Evolutionary conservation across 345 rosid species (phyloP).

Genomic region (Murraya koenigii): DNA sequence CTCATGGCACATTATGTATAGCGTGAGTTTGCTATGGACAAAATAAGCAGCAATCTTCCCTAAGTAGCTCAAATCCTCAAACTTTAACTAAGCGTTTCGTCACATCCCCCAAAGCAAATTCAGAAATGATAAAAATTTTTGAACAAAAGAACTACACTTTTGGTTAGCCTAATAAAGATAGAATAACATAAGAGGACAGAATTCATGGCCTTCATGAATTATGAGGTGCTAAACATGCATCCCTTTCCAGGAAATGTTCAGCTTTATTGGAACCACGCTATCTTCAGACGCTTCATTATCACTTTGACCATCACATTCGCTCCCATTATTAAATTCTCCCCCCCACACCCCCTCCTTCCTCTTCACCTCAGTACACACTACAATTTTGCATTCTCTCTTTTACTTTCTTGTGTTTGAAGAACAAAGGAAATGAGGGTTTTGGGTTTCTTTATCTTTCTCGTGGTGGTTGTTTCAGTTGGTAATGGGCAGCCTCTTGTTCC

Average conservation of each 20-base stretch:
- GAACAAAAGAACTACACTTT: neutral
- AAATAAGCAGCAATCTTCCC: neutral
- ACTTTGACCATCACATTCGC: slow-evolving; percentile 21
- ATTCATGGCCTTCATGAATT: slow-evolving; percentile 1
- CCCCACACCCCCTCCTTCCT: slow-evolving; percentile 15
- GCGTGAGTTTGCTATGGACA: neutral
- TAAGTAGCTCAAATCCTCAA: neutral
- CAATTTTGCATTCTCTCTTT: neutral
- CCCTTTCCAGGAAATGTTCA: slow-evolving; percentile 15
- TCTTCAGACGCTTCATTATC: slow-evolving; percentile 9
- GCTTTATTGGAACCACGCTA: slow-evolving; percentile 23
- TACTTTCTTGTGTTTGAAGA: neutral
- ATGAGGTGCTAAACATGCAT: slow-evolving; percentile 30
- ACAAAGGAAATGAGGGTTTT: slow-evolving; percentile 24
- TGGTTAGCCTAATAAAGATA: slow-evolving; percentile 17
- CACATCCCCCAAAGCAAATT: neutral
- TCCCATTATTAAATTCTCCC: slow-evolving; percentile 22
- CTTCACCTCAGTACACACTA: slow-evolving; percentile 18
- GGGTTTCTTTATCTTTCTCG: slow-evolving; percentile 26
- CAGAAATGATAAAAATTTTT: neutral
- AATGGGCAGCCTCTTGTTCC: slow-evolving; percentile 71
- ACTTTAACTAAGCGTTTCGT: neutral
- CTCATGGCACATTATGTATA: neutral
- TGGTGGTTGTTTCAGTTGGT: slow-evolving; percentile 21
- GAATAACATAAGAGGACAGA: slow-evolving; percentile 10